Base-by-base conservation (phyloP, 106 monocot genomes). In the Allium cepa region DNA sequence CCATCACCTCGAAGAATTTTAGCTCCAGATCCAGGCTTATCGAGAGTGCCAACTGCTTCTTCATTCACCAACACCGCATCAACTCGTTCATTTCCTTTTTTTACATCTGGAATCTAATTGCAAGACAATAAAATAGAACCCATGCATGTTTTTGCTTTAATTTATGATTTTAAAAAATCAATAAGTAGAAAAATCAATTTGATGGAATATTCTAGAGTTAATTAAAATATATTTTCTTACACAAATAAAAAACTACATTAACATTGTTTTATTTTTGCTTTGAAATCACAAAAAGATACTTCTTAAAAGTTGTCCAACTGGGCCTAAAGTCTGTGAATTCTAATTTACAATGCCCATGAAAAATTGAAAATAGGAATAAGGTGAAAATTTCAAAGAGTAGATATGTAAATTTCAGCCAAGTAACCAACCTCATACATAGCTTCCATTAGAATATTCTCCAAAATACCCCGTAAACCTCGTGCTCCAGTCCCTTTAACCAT, bases 1-100 rank as follows among this genome's bases (percentile, higher is more conserved):
- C 88, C 88, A 71, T 96, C 78, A 11, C 96, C 96, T 46, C 81
- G 88, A 50, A 96, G 92, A 79, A 97, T 78, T 84, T 87, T 97
- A 57, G 91, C 96, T 70, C 91, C 96, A 76, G 68, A 80, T 13
- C 91, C 91, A 17, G 55, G 78, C 65, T 52, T 74, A 27, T 84
- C 78, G 59, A 77, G 22, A 16, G 84, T 76, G 55, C 80, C 86
- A 71, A 86, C 72, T 46, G 88, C 74, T 57, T 91, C 96, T 51
- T 88, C 88, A 77, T 97, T 91, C 71, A 97, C 91, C 12, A 97
- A 71, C 9, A 92, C 91, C 57, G 86, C 88, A 71, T 97, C 92
- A 75, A 92, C 84, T 77, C 79, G 75, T 18, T 97, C 88, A 53
- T 62, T 75, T 65, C 86, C 96, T 53, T 66, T 66, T 73, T 82